Evolutionary conservation across 2,329 filamentous ascomycete species (phyloP), one percentile per base, ranked within the genome.

Genomic region (Phoma sp.): DNA sequence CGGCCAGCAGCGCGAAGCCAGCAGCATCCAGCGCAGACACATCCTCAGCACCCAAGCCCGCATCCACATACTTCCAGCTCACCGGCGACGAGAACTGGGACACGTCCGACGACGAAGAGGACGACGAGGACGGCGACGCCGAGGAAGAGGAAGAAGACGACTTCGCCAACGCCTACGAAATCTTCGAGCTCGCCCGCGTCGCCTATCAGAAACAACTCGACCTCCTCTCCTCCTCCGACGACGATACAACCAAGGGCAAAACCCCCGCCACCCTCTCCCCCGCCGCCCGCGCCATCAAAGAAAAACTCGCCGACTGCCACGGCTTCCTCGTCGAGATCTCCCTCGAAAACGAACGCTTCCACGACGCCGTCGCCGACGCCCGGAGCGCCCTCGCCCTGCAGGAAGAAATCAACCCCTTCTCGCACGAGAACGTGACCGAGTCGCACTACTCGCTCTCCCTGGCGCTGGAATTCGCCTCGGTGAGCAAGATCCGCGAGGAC

Each of bases 391-490:
- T 98, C 43, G 84, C 84, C 36, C 85, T 96, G 67, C 96, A 96
- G 76, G 78, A 90, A 64, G 83, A 89, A 45, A 82, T 98, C 2
- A 92, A 91, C 70, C 83, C 90, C 0, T 82, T 88, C 44, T 91
- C 96, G 58, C 91, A 90, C 11, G 89, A 92, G 65, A 83, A 96
- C 46, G 84, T 98, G 52, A 93, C 95, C 37, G 95, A 99, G 79
- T 93, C 91, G 13, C 92, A 99, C 78, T 99, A 90, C 80, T 98
- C 97, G 77, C 87, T 99, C 24, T 96, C 93, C 0, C 84, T 99
- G 13, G 95, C 95, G 0, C 83, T 99, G 25, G 95, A 99, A 71
- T 98, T 98, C 65, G 91, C 91, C 4, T 95, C 91, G 0, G 86
- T 95, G 40, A 90, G 87, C 5, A 82, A 80, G 14, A 81, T 84